Conservation (phyloP, 177 flowering plant genomes). For the Vitis hybrid region DNA sequence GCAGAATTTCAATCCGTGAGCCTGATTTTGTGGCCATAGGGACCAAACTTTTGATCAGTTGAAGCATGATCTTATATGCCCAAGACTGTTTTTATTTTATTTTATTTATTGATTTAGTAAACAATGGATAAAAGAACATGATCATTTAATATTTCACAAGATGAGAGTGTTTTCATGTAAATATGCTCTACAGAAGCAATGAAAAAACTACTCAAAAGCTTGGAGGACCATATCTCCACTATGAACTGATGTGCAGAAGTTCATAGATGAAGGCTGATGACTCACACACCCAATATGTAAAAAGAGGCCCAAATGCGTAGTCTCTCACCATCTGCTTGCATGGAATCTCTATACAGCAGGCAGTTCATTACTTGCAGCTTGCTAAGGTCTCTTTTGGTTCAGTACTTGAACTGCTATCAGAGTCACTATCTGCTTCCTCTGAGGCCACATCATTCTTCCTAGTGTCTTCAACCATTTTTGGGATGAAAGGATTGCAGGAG, state of each 20-base stretch:
- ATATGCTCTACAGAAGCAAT: background rate
- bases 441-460: constrained; percentile 19
- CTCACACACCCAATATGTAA: background rate
- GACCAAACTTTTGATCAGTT: background rate
- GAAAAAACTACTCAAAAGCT: background rate
- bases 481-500: constrained; percentile 16
- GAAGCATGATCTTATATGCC: no score
- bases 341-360: background rate
- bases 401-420: constrained; percentile 40
- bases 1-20: background rate
- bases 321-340: constrained; percentile 1
- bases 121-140: background rate
- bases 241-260: background rate
- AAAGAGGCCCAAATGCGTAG: background rate
- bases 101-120: background rate
- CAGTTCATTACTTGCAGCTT: constrained; percentile 13
- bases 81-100: background rate
- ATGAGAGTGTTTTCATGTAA: background rate
- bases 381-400: constrained; percentile 22
- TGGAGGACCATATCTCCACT: background rate
- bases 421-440: constrained; percentile 31
- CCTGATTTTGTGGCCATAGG: background rate
- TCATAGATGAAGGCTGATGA: background rate
- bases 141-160: background rate
- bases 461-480: constrained; percentile 18